Conservation (phyloP, 306 rosid genomes). For the Amphicarpaea edgeworthii region DNA sequence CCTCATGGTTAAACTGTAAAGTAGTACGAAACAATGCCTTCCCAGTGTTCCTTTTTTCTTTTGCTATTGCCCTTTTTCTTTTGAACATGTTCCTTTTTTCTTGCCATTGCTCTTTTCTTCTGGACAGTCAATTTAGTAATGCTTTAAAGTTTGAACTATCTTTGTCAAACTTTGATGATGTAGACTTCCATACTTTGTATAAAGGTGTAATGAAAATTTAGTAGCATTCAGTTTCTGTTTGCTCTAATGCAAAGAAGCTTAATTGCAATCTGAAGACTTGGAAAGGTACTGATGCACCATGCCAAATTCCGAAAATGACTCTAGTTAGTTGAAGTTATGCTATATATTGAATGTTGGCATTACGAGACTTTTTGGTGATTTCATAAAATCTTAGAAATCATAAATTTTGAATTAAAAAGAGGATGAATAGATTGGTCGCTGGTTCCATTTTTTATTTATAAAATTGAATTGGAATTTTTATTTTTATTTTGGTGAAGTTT, state of each 20-base stretch:
- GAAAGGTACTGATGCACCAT: not conserved
- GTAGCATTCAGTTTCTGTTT: constrained; percentile 37
- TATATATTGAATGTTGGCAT: no score
- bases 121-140: constrained; percentile 34
- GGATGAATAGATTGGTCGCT: no score
- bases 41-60: constrained; percentile 15
- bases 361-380: no score
- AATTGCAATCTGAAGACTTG: not conserved
- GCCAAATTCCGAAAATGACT: no score
- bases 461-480: no score
- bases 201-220: constrained; percentile 44
- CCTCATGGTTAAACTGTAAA: constrained; percentile 48
- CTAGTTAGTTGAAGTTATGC: no score
- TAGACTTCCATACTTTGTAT: constrained; percentile 42
- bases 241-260: constrained; percentile 1
- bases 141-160: constrained; percentile 46
- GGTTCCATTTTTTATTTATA: no score
- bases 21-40: constrained; percentile 45
- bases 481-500: no score
- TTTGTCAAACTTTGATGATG: constrained; percentile 46
- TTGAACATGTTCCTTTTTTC: constrained; percentile 10
- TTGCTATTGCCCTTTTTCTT: not conserved
- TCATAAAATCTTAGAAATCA: no score
- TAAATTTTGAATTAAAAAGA: no score
- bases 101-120: constrained; percentile 21